Evolutionary conservation across 345 rosid species (phyloP), one percentile per base, ranked within the genome.

Genomic region (Salix arbutifolia): DNA sequence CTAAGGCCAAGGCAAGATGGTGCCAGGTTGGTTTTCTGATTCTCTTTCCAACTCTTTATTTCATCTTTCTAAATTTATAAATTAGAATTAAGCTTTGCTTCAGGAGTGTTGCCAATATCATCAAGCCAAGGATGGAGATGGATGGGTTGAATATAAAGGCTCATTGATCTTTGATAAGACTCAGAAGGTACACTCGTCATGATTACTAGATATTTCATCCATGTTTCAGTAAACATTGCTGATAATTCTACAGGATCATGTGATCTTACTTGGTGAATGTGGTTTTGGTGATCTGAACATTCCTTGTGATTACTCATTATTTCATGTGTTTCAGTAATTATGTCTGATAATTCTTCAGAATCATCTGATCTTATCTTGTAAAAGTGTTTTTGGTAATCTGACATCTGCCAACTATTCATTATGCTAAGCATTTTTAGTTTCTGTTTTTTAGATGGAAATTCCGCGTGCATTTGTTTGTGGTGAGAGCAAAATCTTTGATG

Each of bases 61-160:
- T 75, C 74, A 82, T 68, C 46, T 42, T 42, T 42, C 58, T 79
- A 21, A 71, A 66, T 38, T 40, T 56, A 65, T 69, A n/a, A 73
- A 16, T 58, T n/a, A 44, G 12, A 30, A 53, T 31, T 69, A 28
- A 5, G 83, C 77, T 76, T 73, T 56, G 30, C 72, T 77, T 69
- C 83, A 96, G 99, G 98, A 96, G 85, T 96, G 99, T 82, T 84
- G 97, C 76, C 97, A 91, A 78, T 88, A 94, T 82, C 99, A 96
- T 88, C 94, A 91, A 85, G 98, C 99, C 8, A 96, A 96, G 81
- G 99, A 96, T 84, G 99, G 99, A 73, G 99, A 96, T 88, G 99
- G 99, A 65, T 96, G 99, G 99, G 92, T 96, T 46, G 99, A 96
- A 78, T 90, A 89, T 85, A 92, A 88, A 86, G 99, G 97, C 38